phyloP scores from a whole-genome alignment of 73 alveolate species.

The Tetrahymena malaccensis region DNA sequence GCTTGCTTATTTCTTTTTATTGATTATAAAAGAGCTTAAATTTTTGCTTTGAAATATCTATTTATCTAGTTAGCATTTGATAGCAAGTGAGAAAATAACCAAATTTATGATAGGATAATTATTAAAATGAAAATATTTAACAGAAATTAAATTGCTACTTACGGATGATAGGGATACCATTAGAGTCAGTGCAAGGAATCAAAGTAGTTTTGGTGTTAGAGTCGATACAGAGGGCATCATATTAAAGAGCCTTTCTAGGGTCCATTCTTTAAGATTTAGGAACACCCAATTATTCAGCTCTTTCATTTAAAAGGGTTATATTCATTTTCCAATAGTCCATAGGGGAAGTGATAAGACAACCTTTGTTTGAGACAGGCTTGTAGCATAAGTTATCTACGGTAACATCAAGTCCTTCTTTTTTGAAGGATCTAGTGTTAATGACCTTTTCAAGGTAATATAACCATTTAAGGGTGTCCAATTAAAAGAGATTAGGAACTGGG shows the following conservation, averaged over 20 bases:
- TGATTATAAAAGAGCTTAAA: background rate
- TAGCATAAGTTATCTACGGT: constrained; percentile 82
- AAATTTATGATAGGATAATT: background rate
- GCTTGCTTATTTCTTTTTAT: too few relatives aligned
- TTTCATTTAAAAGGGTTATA: constrained; percentile 45
- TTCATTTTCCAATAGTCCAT: constrained; percentile 88
- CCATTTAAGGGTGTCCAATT: constrained; percentile 45
- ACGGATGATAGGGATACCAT: constrained; percentile 80
- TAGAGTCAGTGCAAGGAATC: constrained; percentile 78
- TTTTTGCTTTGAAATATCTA: too few relatives aligned
- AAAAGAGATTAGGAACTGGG: background rate
- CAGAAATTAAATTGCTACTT: background rate
- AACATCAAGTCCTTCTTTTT: constrained; percentile 35
- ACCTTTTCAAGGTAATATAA: constrained; percentile 61
- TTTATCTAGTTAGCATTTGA: too few relatives aligned
- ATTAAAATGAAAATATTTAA: background rate
- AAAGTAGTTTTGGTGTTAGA: constrained; percentile 56
- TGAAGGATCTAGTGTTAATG: constrained; percentile 47
- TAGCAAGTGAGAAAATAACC: background rate
- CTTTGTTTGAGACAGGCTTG: constrained; percentile 87
- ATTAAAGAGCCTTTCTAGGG: constrained; percentile 50
- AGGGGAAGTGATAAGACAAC: constrained; percentile 88
- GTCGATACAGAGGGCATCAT: constrained; percentile 80
- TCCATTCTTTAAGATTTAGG: background rate
- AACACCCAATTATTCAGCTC: background rate